phyloP scores from a whole-genome alignment of 2,329 filamentous ascomycete species.

The Penicillium sp. region DNA sequence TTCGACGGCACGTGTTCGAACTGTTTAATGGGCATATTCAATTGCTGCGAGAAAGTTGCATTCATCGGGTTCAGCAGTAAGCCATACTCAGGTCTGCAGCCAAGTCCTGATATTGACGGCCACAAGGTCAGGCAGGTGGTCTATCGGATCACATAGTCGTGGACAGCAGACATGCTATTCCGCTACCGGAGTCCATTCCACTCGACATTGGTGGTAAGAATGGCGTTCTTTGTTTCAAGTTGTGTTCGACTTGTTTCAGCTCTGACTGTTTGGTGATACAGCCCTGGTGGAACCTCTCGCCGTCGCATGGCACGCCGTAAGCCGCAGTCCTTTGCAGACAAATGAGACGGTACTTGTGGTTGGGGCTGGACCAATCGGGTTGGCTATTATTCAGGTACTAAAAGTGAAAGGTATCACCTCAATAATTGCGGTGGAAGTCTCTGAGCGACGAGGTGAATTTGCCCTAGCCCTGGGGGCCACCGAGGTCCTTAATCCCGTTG shows the following conservation, averaged over 20 bases:
- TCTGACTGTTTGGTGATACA: conserved; percentile 2
- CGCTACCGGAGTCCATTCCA: conserved; percentile 22
- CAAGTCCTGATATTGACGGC: conserved; percentile 40
- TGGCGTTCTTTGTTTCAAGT: background rate
- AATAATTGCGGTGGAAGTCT: conserved; percentile 59
- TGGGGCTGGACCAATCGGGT: conserved; percentile 61
- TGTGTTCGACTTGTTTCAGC: background rate
- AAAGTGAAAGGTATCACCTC: conserved; percentile 51
- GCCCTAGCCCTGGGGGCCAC: conserved; percentile 56
- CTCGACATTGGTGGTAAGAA: conserved; percentile 24
- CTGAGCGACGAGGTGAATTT: conserved; percentile 50
- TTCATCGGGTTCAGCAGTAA: conserved; percentile 52
- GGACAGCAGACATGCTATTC: conserved; percentile 18
- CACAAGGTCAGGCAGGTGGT: conserved; percentile 31
- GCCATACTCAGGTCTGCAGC: background rate
- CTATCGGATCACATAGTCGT: conserved; percentile 30
- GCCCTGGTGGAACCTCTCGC: conserved; percentile 62
- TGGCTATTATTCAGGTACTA: conserved; percentile 59
- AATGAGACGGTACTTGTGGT: conserved; percentile 54
- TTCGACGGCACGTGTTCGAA: conserved; percentile 56
- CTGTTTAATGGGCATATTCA: conserved; percentile 53
- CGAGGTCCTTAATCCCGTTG: conserved; percentile 51
- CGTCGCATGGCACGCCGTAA: conserved; percentile 63
- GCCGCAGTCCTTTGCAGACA: conserved; percentile 44
- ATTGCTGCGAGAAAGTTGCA: conserved; percentile 57